Conservation (phyloP, 2,329 filamentous ascomycete genomes). For the Cephalotrichum gorgonifer region DNA sequence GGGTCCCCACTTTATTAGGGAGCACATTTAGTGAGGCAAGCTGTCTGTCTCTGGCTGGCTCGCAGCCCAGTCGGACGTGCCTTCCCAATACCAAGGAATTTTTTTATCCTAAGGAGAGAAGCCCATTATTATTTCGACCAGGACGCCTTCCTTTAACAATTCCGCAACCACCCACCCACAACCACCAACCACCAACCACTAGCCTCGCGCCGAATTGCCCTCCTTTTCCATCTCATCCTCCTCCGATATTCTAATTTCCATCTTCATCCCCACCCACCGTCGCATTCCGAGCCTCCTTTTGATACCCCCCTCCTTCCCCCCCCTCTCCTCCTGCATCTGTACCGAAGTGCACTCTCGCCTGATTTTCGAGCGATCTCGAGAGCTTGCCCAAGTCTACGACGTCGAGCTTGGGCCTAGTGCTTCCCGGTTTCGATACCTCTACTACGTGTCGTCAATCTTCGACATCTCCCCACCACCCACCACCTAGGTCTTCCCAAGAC, state of each 20-base stretch:
- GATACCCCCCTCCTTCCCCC: neutral
- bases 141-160: no score
- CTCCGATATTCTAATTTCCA: neutral
- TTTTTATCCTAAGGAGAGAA: neutral
- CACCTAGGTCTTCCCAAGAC: neutral
- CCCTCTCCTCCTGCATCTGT: neutral
- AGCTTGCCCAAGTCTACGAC: neutral
- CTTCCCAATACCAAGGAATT: neutral
- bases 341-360: no score
- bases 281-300: neutral
- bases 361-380: no score
- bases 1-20: no score
- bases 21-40: no score
- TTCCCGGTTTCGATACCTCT: neutral
- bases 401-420: neutral
- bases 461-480: neutral
- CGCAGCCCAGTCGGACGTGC: no score
- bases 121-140: no score
- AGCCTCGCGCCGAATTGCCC: slow-evolving; percentile 4
- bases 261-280: neutral
- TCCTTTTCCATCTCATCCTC: neutral
- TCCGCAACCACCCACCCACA: neutral
- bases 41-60: no score
- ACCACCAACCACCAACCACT: neutral
- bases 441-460: neutral